Evolutionary conservation across 768 basidiomycete species (phyloP), one percentile per base, ranked within the genome.

Genomic region (Nidularia pulvinata): DNA sequence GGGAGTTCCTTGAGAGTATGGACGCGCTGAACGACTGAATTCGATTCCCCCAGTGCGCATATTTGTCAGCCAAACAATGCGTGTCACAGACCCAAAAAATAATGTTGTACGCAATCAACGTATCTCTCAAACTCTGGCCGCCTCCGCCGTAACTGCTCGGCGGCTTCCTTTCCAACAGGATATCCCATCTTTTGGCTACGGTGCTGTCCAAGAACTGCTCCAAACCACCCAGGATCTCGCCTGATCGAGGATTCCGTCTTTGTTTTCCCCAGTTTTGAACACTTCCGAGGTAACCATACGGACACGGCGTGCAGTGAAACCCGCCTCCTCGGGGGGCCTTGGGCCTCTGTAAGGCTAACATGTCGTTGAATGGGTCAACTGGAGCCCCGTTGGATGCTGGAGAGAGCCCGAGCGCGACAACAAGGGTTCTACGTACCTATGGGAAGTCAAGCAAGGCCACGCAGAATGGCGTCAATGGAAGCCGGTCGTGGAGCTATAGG

Each of bases 221-320:
- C 68, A 71, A 87, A 87, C 83, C 77, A 78, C 85, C 69, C 68
- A 65, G 79, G 74, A 91, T 84, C 78, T 72, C 70, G 49, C 57
- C 78, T 89, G 87, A 87, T 87, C 85, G 70, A 69, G 55, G 46
- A 34, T 51, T 56, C 55, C 48, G 39, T 37, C 37, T 22, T 50
- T 50, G 49, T 50, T 49, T 49, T 11, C 9, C 9, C 45, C 10
- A 49, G 48, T 49, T 35, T 33, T 22, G 13, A 22, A 9, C 37
- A 39, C 37, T 19, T 30, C 48, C 33, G 48, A 49, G 30, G 10
- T 10, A 35, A 33, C 48, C 14, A 30, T 6, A 11, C 7, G 7
- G 7, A 34, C 25, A 6, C 33, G 48, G 25, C 48, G 9, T 22
- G 45, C 7, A 46, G 13, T 49, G 9, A 10, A 35, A 6, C 9